phyloP scores from a whole-genome alignment of 169 alveolate genomes.

The Perkinsus chesapeaki region DNA sequence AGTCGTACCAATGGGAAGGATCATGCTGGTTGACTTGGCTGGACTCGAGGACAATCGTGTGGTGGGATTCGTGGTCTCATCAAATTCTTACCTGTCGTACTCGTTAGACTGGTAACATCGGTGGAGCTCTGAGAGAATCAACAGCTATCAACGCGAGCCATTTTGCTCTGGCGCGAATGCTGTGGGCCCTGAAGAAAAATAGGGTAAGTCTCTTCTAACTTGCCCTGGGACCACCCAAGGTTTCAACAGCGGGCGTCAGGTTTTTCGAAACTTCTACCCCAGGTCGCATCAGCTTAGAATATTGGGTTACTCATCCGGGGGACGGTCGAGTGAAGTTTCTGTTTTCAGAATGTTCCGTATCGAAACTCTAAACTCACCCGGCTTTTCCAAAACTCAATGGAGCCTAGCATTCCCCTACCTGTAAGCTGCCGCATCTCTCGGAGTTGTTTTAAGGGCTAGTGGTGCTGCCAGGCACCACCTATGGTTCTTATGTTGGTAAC shows the following conservation, averaged over 20 bases:
- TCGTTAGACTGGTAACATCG: constrained; percentile 9
- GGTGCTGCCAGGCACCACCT: constrained; percentile 10
- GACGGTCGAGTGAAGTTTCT: not conserved
- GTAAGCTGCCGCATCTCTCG: not conserved
- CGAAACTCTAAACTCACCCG: constrained; percentile 34
- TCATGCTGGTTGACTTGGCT: constrained; percentile 24
- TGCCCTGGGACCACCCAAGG: not conserved
- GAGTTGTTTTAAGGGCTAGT: not conserved
- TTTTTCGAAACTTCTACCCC: no score
- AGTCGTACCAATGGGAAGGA: not conserved
- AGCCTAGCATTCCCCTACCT: constrained; percentile 31
- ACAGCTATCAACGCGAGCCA: constrained; percentile 29
- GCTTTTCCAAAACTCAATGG: constrained; percentile 27
- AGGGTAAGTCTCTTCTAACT: not conserved
- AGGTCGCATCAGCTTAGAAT: no score
- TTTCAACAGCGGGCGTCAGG: no score
- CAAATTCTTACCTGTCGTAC: not conserved
- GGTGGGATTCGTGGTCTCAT: not conserved
- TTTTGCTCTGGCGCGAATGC: constrained; percentile 25
- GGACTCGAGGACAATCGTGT: constrained; percentile 30
- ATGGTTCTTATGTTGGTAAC: constrained; percentile 29
- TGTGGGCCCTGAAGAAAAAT: constrained; percentile 28
- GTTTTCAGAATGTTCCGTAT: constrained; percentile 13
- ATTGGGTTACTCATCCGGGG: no score
- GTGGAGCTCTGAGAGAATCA: constrained; percentile 28